Base-by-base conservation (phyloP, 495 filamentous ascomycete species). In the Aspergillus heteromorphus region DNA sequence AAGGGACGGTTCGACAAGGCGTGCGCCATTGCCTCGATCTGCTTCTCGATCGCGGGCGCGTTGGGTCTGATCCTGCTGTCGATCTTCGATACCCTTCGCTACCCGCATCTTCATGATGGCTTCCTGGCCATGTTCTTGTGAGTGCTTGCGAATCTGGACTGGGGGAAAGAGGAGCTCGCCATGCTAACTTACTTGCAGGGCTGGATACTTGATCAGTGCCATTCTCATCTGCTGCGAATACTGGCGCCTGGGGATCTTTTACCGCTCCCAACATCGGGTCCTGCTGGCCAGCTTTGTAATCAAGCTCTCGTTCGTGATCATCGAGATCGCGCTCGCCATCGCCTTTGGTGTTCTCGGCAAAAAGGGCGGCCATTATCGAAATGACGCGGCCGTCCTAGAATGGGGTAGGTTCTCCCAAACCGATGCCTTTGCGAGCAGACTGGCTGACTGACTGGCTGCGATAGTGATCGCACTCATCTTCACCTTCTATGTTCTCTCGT, bases 191-290 rank as follows among this genome's bases (percentile, higher is more conserved):
- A 19, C 8, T 16, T 27, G 0, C 21, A 75, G 68, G 56, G 73
- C 64, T 19, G 79, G 69, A 42, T 84, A 92, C 63, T 70, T 95
- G 21, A 61, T 96, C 27, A 87, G 83, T 16, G 91, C 91, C 36
- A 81, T 95, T 49, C 87, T 91, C 62, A 87, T 91, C 56, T 95
- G 90, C 73, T 82, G 82, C 70, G 92, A 96, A 61, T 97, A 95
- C 67, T 83, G 92, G 57, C 83, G 86, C 0, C 77, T 97, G 0
- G 90, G 91, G 27, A 83, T 84, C 48, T 83, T 85, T 58, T 88
- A 87, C 74, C 84, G 85, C 51, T 55, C 64, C 0, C 73, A 88
- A 40, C 85, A 91, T 67, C 77, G 78, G 21, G 69, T 95, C 48
- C 79, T 97, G 10, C 79, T 86, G 23, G 66, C 78, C 53, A 89